These are phyloP conservation scores for Tolypocladium tropicale DNA, from an alignment of 2,329 filamentous ascomycete species.

Conservation along the genomic window DNA sequence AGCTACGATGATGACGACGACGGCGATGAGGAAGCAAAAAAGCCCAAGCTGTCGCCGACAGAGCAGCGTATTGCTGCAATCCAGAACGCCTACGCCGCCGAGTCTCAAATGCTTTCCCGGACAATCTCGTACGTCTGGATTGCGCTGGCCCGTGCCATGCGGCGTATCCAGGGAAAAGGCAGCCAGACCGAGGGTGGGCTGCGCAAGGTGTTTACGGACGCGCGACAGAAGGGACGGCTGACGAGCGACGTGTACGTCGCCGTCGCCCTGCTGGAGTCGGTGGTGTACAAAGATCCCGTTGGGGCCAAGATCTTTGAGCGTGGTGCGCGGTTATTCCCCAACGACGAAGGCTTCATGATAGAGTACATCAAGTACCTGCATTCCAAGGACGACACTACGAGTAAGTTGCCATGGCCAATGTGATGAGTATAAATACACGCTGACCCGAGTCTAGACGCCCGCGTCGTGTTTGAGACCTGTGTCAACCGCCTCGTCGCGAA, in stretches of 20 bases:
- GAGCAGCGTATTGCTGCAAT: conserved; percentile 55
- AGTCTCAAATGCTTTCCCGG: conserved; percentile 67
- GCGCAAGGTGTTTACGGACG: conserved; percentile 80
- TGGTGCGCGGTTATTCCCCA: conserved; percentile 84
- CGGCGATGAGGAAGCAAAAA: conserved; percentile 29
- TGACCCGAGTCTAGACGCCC: conserved; percentile 54
- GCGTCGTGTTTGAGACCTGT: conserved; percentile 91
- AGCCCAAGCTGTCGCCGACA: conserved; percentile 41
- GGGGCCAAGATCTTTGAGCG: conserved; percentile 94
- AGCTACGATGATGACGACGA: conserved; percentile 42
- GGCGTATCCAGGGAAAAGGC: conserved; percentile 82
- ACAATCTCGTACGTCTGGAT: conserved; percentile 94
- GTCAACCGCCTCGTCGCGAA: conserved; percentile 74
- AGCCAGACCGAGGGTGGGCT: conserved; percentile 60
- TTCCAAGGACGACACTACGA: conserved; percentile 84
- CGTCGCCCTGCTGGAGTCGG: conserved; percentile 84
- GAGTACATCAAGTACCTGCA: conserved; percentile 95
- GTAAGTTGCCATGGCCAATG: conserved; percentile 43
- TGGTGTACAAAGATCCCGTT: conserved; percentile 89
- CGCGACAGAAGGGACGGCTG: conserved; percentile 74
- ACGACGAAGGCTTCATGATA: conserved; percentile 85
- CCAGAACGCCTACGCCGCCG: conserved; percentile 57
- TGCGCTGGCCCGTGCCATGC: conserved; percentile 84
- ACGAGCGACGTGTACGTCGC: conserved; percentile 94
- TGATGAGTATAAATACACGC: neutral